A percentile compares a stretch with the other conserved stretches of the same genome.
Evolutionary conservation across 1,284 basidiomycete species (phyloP).

Genomic region (Moniliophthora roreri): DNA sequence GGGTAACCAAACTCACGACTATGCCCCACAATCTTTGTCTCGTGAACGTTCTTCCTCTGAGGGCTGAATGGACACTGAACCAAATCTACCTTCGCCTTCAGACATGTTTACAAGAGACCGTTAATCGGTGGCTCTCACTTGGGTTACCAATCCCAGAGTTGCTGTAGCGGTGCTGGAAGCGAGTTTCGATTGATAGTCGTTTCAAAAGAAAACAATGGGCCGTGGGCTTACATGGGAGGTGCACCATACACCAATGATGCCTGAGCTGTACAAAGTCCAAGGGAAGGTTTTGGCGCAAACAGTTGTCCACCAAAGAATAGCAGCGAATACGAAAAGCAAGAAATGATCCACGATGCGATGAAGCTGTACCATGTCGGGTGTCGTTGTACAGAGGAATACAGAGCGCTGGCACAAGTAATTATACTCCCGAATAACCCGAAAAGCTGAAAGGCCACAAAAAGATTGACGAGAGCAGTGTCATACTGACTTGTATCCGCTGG

Average conservation of each 20-base stretch:
- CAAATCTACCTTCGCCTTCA: conserved; percentile 6
- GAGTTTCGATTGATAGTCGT: background rate
- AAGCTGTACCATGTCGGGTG: conserved; percentile 36
- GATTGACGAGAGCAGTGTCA: conserved; percentile 14
- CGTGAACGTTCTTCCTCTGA: conserved; percentile 5
- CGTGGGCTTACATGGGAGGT: conserved; percentile 29
- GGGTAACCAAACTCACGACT: conserved; percentile 3
- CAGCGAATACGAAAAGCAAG: conserved; percentile 32
- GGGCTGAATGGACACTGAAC: conserved; percentile 9
- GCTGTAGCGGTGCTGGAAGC: conserved; percentile 20
- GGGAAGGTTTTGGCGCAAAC: conserved; percentile 12
- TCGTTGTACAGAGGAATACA: conserved; percentile 27
- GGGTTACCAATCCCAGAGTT: conserved; percentile 19
- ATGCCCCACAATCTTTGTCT: conserved; percentile 6
- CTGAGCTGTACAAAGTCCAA: conserved; percentile 28
- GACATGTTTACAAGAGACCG: background rate
- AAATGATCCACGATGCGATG: conserved; percentile 34
- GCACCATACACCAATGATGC: conserved; percentile 31
- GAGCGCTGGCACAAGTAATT: conserved; percentile 28
- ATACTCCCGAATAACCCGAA: conserved; percentile 27
- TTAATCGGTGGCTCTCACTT: conserved; percentile 6
- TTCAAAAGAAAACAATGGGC: background rate
- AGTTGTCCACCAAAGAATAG: conserved; percentile 25
- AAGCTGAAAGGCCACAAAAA: conserved; percentile 32
- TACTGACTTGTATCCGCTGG: too few species aligned